Evolutionary conservation across 192 early-diverging fungal genomes (phyloP).

Genomic region (Backusella tarrabulga): DNA sequence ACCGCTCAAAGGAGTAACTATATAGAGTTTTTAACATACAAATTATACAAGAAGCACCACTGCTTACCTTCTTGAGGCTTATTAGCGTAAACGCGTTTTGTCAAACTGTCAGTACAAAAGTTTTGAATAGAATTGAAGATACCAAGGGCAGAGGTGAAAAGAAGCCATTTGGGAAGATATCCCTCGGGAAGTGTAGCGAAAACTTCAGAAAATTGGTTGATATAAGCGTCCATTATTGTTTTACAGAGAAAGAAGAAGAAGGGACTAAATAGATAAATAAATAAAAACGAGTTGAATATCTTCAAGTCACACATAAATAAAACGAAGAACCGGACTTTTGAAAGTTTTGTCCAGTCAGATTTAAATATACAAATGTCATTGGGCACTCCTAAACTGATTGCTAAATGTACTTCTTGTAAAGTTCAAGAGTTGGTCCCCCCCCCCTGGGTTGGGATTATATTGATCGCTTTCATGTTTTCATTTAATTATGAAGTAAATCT

Average conservation of each 20-base stretch:
- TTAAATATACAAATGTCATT: not conserved
- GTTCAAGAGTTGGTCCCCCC: too few species aligned
- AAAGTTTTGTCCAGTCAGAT: not conserved
- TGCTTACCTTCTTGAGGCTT: slow-evolving; percentile 58
- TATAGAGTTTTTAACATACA: too few species aligned
- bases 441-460: too few species aligned
- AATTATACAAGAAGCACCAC: too few species aligned
- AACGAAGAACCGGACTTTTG: not conserved
- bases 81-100: slow-evolving; percentile 70
- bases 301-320: not conserved
- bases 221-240: slow-evolving; percentile 23
- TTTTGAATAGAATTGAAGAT: slow-evolving; percentile 87
- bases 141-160: slow-evolving; percentile 71
- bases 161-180: slow-evolving; percentile 68
- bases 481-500: not conserved
- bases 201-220: slow-evolving; percentile 14
- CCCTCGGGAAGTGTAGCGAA: slow-evolving; percentile 45
- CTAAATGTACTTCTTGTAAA: not conserved
- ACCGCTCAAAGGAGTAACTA: not conserved
- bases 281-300: slow-evolving; percentile 3
- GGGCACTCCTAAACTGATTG: not conserved
- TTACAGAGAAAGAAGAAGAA: slow-evolving; percentile 4
- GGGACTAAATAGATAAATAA: too few species aligned
- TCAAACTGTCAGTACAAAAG: slow-evolving; percentile 73
- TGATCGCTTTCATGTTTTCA: not conserved